Evolutionary conservation across 805 yeast species (phyloP).

Genomic region (Hanseniaspora jakobsenii): DNA sequence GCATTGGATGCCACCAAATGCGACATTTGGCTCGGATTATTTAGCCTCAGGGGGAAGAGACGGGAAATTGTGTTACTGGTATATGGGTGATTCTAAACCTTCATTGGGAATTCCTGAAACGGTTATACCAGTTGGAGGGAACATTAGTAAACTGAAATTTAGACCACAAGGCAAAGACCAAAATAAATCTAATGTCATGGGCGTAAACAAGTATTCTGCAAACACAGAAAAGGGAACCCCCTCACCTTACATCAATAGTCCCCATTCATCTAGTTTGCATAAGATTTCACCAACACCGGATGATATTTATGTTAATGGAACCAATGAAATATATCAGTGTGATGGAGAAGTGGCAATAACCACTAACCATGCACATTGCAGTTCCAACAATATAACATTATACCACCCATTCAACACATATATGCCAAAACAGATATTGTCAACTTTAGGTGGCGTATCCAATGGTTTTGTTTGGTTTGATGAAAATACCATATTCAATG

Average conservation of each 20-base stretch:
- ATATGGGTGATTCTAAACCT: slow-evolving; percentile 23
- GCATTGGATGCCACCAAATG: slow-evolving; percentile 68
- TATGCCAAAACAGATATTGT: slow-evolving; percentile 46
- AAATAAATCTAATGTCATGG: neutral
- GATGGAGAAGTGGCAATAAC: slow-evolving; percentile 46
- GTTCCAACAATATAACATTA: slow-evolving; percentile 44
- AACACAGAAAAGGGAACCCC: no score
- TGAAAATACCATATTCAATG: slow-evolving; percentile 25
- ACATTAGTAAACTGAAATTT: slow-evolving; percentile 47
- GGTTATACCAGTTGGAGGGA: slow-evolving; percentile 60
- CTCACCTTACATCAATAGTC: no score
- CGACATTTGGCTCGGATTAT: slow-evolving; percentile 36
- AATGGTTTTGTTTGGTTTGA: slow-evolving; percentile 30
- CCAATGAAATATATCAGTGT: no score
- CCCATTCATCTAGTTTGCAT: no score
- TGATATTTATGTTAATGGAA: no score
- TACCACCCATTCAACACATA: slow-evolving; percentile 61
- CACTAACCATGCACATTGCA: slow-evolving; percentile 49
- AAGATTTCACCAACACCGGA: no score
- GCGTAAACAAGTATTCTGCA: no score
- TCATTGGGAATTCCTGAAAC: slow-evolving; percentile 44
- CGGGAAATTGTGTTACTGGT: slow-evolving; percentile 34
- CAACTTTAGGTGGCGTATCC: slow-evolving; percentile 23
- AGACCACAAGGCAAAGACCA: slow-evolving; percentile 19
- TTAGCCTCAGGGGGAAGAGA: slow-evolving; percentile 90